These are phyloP conservation scores for Coemansia sp. DNA, from an alignment of 192 early-diverging fungal species.

Conservation along the genomic window DNA sequence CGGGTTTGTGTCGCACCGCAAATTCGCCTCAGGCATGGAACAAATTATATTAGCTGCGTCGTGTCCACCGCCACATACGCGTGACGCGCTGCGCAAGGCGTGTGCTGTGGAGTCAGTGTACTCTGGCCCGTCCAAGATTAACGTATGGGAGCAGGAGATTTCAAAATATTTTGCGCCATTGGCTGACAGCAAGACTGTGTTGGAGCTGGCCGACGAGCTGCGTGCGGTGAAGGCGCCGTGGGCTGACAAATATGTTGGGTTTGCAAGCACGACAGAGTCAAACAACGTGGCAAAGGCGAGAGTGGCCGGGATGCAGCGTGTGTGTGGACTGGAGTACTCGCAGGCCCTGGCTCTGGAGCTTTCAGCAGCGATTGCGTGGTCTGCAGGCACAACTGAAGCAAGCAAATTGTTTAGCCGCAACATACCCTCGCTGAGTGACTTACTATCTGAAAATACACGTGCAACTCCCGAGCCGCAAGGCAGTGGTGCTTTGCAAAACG, in stretches of 20 bases:
- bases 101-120: slow-evolving; percentile 38
- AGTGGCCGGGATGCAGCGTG: slow-evolving; percentile 22
- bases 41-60: slow-evolving; percentile 44
- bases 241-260: slow-evolving; percentile 21
- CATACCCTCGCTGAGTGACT: background rate
- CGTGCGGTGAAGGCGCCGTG: slow-evolving; percentile 14
- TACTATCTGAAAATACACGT: background rate
- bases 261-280: background rate
- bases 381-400: background rate
- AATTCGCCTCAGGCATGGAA: slow-evolving; percentile 13
- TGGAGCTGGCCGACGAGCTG: slow-evolving; percentile 13
- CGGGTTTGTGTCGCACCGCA: slow-evolving; percentile 35
- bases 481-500: background rate
- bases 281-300: slow-evolving; percentile 14
- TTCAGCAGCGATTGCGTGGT: slow-evolving; percentile 19
- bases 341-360: slow-evolving; percentile 29
- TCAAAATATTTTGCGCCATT: slow-evolving; percentile 32
- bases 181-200: slow-evolving; percentile 8
- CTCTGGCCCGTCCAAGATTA: slow-evolving; percentile 37
- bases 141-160: slow-evolving; percentile 39
- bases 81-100: slow-evolving; percentile 40
- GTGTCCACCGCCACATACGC: slow-evolving; percentile 45
- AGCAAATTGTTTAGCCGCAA: background rate
- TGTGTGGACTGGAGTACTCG: slow-evolving; percentile 27
- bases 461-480: background rate